Evolutionary conservation across 202 grass and related monocot species (phyloP).

Genomic region (Schoenoplectus tabernaemontani): DNA sequence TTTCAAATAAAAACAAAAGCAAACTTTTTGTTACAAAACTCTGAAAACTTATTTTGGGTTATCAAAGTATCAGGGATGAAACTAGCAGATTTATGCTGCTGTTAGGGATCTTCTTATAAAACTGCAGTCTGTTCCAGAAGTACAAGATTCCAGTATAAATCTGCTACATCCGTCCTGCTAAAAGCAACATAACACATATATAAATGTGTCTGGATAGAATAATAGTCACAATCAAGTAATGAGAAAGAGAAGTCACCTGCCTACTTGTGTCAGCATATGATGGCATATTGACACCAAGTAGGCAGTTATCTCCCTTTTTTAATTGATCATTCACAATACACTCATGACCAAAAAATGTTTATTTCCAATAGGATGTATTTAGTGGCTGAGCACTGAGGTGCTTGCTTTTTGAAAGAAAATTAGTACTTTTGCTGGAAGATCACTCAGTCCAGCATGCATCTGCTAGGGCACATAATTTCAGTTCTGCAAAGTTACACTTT

Average conservation of each 20-base stretch:
- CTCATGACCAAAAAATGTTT: neutral
- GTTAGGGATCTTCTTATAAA: neutral
- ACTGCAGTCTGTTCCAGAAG: neutral
- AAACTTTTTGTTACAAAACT: neutral
- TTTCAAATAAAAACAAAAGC: neutral
- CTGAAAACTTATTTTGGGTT: neutral
- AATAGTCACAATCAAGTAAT: neutral
- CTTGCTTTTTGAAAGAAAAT: neutral
- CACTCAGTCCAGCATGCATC: neutral
- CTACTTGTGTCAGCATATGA: neutral
- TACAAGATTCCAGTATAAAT: neutral
- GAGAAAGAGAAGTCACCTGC: neutral
- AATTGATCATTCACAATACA: neutral
- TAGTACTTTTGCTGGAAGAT: neutral
- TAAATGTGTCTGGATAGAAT: neutral
- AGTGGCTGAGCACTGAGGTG: neutral
- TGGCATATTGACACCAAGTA: neutral
- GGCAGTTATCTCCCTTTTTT: neutral
- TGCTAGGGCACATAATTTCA: neutral
- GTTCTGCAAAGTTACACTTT: neutral
- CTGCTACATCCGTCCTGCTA: neutral
- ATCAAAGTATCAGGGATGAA: neutral
- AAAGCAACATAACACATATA: neutral
- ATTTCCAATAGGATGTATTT: neutral
- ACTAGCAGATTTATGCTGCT: neutral